These are phyloP conservation scores for Colletotrichum caudatum DNA, from an alignment of 2,329 filamentous ascomycete genomes.

Conservation along the genomic window DNA sequence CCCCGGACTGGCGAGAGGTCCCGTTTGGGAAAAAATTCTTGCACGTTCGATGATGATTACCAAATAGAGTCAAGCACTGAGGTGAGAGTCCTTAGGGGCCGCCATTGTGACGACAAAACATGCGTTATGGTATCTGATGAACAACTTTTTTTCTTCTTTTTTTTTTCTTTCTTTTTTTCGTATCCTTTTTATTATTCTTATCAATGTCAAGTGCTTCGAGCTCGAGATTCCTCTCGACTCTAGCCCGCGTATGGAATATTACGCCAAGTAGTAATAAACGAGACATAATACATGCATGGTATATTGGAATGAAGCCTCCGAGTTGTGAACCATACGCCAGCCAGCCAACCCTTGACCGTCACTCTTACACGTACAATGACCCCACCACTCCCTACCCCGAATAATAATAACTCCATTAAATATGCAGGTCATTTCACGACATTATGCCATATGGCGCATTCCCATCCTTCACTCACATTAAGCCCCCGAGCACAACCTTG, in stretches of 20 bases:
- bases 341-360: background rate
- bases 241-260: background rate
- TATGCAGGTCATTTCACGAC: conserved; percentile 36
- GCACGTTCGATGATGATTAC: conserved; percentile 80
- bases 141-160: conserved; percentile 43
- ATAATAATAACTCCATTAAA: conserved; percentile 33
- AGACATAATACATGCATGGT: conserved; percentile 22
- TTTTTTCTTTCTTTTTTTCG: conserved; percentile 29
- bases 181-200: background rate
- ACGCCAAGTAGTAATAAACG: conserved; percentile 8
- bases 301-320: conserved; percentile 25
- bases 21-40: conserved; percentile 42
- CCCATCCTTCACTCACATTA: conserved; percentile 71
- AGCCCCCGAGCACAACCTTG: conserved; percentile 87
- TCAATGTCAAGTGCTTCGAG: background rate
- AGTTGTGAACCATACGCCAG: conserved; percentile 19
- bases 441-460: conserved; percentile 18
- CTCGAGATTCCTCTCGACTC: conserved; percentile 13
- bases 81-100: conserved; percentile 52
- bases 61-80: conserved; percentile 99
- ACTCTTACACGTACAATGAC: background rate
- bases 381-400: background rate
- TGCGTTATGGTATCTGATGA: conserved; percentile 64
- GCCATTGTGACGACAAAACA: conserved; percentile 47
- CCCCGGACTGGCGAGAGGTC: conserved; percentile 40